Conservation (phyloP, 1,139 yeast species). For the Diutina sp. region DNA sequence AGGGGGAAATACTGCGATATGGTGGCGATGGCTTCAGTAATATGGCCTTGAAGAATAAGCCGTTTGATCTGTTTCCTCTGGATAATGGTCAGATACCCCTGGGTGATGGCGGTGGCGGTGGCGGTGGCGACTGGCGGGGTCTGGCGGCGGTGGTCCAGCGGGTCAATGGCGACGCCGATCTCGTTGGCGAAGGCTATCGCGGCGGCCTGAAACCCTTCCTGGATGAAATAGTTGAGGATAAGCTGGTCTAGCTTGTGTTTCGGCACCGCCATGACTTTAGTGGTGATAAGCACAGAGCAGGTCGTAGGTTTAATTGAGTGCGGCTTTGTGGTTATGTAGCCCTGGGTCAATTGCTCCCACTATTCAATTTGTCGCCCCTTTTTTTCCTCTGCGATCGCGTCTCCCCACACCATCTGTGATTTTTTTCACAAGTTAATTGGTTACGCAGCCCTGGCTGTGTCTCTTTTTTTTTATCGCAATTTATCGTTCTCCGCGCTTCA, state of each 20-base stretch:
- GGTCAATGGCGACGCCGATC: slow-evolving; percentile 12
- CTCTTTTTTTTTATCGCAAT: too few relatives aligned
- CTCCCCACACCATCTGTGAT: too few relatives aligned
- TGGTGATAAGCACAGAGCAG: too few relatives aligned
- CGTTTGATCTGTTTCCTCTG: slow-evolving; percentile 36
- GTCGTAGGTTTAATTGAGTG: too few relatives aligned
- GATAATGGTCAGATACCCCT: slow-evolving; percentile 35
- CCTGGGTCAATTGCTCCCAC: too few relatives aligned
- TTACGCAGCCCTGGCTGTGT: too few relatives aligned
- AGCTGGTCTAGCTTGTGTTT: slow-evolving; percentile 22
- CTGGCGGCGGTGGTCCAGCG: slow-evolving; percentile 6
- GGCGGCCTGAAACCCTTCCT: slow-evolving; percentile 46
- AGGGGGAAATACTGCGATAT: slow-evolving; percentile 40
- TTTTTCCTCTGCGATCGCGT: too few relatives aligned
- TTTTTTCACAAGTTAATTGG: too few relatives aligned
- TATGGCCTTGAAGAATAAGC: slow-evolving; percentile 35
- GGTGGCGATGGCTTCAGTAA: slow-evolving; percentile 32
- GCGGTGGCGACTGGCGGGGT: not conserved
- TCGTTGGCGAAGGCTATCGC: slow-evolving; percentile 38
- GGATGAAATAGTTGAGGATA: slow-evolving; percentile 41
- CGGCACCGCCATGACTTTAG: not conserved
- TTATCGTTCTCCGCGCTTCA: too few relatives aligned
- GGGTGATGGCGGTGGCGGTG: not conserved
- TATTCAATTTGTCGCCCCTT: too few relatives aligned
- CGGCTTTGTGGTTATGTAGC: too few relatives aligned